Base-by-base conservation (phyloP, 2,329 filamentous ascomycete genomes). In the Alternaria consortialis region DNA sequence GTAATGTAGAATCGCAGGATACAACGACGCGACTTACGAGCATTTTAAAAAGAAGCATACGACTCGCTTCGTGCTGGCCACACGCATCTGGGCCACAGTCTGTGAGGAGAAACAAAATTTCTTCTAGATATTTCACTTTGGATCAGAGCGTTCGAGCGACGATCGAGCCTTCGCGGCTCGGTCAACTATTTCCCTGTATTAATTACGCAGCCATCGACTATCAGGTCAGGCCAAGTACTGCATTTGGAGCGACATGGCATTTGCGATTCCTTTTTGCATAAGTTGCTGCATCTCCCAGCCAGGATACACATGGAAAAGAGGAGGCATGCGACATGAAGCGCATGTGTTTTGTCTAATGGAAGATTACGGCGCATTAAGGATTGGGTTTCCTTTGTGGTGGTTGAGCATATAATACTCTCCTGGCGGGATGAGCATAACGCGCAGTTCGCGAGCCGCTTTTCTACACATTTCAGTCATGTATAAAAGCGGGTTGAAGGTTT, bases 171-270 rank as follows among this genome's bases (percentile, higher is more conserved):
- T 39, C 60, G 58, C 47, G 64, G 59, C 63, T 66, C 68, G 62
- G 58, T 58, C 63, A 69, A 55, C 55, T 44, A 62, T 54, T 63
- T 65, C 61, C 62, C 51, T 77, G 72, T 74, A 74, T 74, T 74
- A 75, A 66, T 72, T 76, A 70, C 62, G 64, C 66, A 64, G 63
- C 58, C 64, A 66, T 65, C 67, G 67, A 68, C 60, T 68, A 56
- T 53, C 52, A 61, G 54, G 53, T 51, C 69, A 56, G 61, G 60
- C 58, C 47, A 56, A 59, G 68, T 70, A 60, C 66, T 74, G 75
- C 74, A 75, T 77, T 71, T 74, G 68, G 65, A 74, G 71, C 74
- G 74, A 67, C 71, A 68, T 61, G 65, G 71, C 72, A 70, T 75
- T 58, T 62, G 64, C 64, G 52, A 62, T 67, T 68, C 60, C 61